Evolutionary conservation across 1,284 basidiomycete species (phyloP), one percentile per base, ranked within the genome.

Genomic region (Uromyces viciae-fabae): DNA sequence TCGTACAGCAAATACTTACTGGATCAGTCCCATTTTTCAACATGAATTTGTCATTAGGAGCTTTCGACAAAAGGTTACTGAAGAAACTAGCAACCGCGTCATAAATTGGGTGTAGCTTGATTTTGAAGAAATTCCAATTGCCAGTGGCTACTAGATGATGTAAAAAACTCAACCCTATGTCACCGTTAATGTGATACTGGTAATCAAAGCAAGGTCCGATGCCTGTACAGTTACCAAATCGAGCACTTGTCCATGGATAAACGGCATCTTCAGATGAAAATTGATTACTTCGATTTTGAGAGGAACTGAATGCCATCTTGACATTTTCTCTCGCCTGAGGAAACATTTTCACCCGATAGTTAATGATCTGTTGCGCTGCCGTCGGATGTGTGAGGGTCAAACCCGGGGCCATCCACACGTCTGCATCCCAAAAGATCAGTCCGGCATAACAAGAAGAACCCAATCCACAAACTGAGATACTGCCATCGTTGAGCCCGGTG

Each of bases 181-280:
- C 84, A 76, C 81, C 82, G 78, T 84, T 83, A 42, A 84, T 81
- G 60, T 85, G 84, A 64, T 84, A 84, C 49, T 85, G 83, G 80
- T 82, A 82, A 71, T 83, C 81, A 36, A 80, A 79, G 40, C 68
- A 74, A 25, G 82, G 82, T n/a, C 75, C 75, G 36, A 56, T 28
- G 43, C 46, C 82, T 71, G 43, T 81, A 75, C 28, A 82, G 75
- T 83, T 83, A 1, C 83, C 84, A 75, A 81, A 83, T 0, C 84
- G 74, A 3, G 38, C 83, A 22, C 74, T 80, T 0, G 82, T 83
- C 84, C 84, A 85, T 0, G 84, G 84, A 68, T 85, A 85, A 11
- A 85, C 46, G 25, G 83, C 81, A 15, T 84, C 84, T 1, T 62
- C 40, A 28, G 42, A 22, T 22, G 72, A 74, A 19, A 74, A 74